These are phyloP conservation scores for Saksenaea oblongispora DNA, from an alignment of 371 early-diverging fungal species.

Conservation along the genomic window DNA sequence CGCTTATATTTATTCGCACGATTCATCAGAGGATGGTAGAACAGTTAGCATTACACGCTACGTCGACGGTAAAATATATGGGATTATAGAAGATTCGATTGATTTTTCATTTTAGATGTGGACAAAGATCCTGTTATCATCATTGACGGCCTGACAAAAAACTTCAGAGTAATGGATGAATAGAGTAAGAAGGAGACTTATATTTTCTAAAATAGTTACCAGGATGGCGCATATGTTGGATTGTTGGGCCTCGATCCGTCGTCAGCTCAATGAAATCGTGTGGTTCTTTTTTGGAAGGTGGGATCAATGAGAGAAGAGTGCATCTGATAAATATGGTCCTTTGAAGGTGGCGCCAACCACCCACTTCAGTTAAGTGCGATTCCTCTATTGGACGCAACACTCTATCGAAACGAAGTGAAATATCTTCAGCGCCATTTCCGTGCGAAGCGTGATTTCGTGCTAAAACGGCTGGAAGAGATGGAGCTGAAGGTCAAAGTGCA, in stretches of 20 bases:
- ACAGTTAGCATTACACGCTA: slow-evolving; percentile 39
- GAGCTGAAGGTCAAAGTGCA: slow-evolving; percentile 37
- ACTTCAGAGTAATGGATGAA: slow-evolving; percentile 31
- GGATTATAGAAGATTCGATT: too few relatives aligned
- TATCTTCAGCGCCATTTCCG: slow-evolving; percentile 48
- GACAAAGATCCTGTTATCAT: slow-evolving; percentile 49
- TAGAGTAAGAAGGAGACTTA: background rate
- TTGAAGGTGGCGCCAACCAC: slow-evolving; percentile 49
- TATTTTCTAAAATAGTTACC: slow-evolving; percentile 33
- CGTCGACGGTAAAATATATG: slow-evolving; percentile 26
- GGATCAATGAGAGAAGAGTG: background rate
- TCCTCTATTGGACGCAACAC: slow-evolving; percentile 43
- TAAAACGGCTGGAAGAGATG: slow-evolving; percentile 34
- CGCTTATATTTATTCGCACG: slow-evolving; percentile 47
- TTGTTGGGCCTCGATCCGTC: slow-evolving; percentile 50
- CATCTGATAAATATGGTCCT: background rate
- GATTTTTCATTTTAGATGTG: slow-evolving; percentile 28
- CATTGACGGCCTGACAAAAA: slow-evolving; percentile 48
- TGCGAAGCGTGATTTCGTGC: slow-evolving; percentile 46
- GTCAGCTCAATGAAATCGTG: slow-evolving; percentile 49
- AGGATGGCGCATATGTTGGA: slow-evolving; percentile 60
- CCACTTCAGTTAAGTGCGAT: slow-evolving; percentile 49
- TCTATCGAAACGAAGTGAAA: slow-evolving; percentile 41
- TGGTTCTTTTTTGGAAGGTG: slow-evolving; percentile 54
- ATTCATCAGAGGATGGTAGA: slow-evolving; percentile 30